Base-by-base conservation (phyloP, 352 stramenopile genomes). In the Phytopythium boreale region DNA sequence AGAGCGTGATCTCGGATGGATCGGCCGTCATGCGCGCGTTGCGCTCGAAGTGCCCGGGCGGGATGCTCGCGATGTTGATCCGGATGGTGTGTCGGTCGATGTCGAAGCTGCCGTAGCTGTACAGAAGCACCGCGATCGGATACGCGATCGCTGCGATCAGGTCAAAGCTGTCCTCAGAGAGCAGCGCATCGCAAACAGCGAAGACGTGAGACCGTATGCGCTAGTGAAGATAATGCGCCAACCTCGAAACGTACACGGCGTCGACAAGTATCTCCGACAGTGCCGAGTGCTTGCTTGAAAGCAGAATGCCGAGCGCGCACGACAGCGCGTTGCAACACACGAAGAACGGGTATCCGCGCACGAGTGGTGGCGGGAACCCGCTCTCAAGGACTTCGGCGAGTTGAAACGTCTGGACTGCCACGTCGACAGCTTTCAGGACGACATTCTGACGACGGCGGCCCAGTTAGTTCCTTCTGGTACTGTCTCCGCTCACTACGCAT, bases 161-260 rank as follows among this genome's bases (percentile, higher is more conserved):
- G 26, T 77, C 75, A 37, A 80, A 80, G 2, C 75, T 83, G 59
- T 17, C 29, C n/a, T n/a, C n/a, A n/a, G n/a, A n/a, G n/a, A n/a
- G n/a, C n/a, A n/a, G n/a, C n/a, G n/a, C n/a, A n/a, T n/a, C n/a
- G n/a, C n/a, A n/a, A n/a, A n/a, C n/a, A n/a, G n/a, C n/a, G n/a
- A n/a, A n/a, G n/a, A n/a, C n/a, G n/a, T n/a, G n/a, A n/a, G n/a
- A n/a, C n/a, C n/a, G n/a, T n/a, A n/a, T n/a, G n/a, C n/a, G n/a
- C n/a, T n/a, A n/a, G n/a, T n/a, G n/a, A n/a, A n/a, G n/a, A n/a
- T 60, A 39, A 6, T 22, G 34, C 9, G 22, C 10, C 17, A 19
- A 41, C 29, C 47, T 9, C 4, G 39, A n/a, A 22, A 64, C 74
- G 34, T 76, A 82, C 75, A 61, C 55, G 15, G 64, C 69, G 49